These are phyloP conservation scores for Xylariomycetidae sp. DNA, from an alignment of 2,329 filamentous ascomycete species.

Conservation along the genomic window DNA sequence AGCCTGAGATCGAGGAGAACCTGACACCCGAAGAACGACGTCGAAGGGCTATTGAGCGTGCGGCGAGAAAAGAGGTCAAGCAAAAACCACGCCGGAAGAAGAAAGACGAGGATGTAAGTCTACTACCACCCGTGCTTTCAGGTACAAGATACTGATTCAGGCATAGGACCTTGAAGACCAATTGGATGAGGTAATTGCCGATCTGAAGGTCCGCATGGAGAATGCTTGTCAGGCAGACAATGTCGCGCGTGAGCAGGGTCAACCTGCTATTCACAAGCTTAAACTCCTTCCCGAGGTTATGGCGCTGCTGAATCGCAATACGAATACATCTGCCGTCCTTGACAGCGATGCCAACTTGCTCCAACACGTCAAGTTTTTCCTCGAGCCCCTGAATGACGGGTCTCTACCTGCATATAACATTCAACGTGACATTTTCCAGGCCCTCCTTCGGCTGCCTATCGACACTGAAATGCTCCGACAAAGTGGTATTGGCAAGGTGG, in stretches of 20 bases:
- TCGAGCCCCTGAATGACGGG: slow-evolving; percentile 91
- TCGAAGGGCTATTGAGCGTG: slow-evolving; percentile 76
- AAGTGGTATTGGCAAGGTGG: slow-evolving; percentile 92
- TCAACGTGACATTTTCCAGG: slow-evolving; percentile 86
- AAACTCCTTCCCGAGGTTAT: slow-evolving; percentile 90
- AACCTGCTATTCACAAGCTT: slow-evolving; percentile 87
- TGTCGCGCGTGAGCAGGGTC: slow-evolving; percentile 68
- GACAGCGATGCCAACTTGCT: slow-evolving; percentile 95
- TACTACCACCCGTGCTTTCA: neutral
- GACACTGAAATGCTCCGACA: slow-evolving; percentile 87
- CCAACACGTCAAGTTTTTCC: slow-evolving; percentile 92
- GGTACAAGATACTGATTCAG: neutral
- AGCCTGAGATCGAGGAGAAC: slow-evolving; percentile 69
- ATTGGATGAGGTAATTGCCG: slow-evolving; percentile 84
- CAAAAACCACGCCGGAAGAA: slow-evolving; percentile 71
- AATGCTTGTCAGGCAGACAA: slow-evolving; percentile 84
- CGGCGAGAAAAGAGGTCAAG: slow-evolving; percentile 85
- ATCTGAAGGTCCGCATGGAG: slow-evolving; percentile 87
- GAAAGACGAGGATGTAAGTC: slow-evolving; percentile 64
- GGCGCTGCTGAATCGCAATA: slow-evolving; percentile 82
- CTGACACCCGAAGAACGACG: slow-evolving; percentile 81
- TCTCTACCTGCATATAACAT: slow-evolving; percentile 95
- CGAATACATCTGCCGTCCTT: slow-evolving; percentile 76
- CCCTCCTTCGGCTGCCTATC: slow-evolving; percentile 75
- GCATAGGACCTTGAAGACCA: slow-evolving; percentile 79